phyloP scores from a whole-genome alignment of 129 eudicot genomes.

The Centrapalus pauciflorus region DNA sequence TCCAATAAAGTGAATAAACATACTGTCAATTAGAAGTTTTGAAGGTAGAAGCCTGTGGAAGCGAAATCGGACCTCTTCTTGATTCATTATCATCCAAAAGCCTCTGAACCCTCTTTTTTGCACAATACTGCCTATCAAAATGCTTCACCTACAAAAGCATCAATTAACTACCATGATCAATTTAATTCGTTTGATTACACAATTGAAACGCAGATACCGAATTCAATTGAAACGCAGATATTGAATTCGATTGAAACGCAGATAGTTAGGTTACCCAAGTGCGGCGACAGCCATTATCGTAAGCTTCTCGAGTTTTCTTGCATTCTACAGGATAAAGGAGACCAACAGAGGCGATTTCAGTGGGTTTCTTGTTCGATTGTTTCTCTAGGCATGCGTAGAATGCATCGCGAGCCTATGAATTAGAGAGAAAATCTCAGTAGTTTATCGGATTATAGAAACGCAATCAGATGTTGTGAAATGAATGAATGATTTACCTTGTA shows the following conservation, averaged over 20 bases:
- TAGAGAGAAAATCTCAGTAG: not conserved
- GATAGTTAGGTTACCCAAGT: constrained; percentile 59
- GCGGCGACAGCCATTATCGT: constrained; percentile 62
- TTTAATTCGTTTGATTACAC: not conserved
- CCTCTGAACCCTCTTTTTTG: constrained; percentile 73
- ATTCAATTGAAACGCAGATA: not conserved
- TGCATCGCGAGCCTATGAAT: constrained; percentile 71
- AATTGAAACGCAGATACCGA: not conserved
- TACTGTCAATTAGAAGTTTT: constrained; percentile 34
- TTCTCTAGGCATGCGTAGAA: constrained; percentile 78
- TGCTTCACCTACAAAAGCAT: constrained; percentile 68
- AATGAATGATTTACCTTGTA: constrained; percentile 45
- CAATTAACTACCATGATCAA: not conserved
- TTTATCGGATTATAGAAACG: not conserved
- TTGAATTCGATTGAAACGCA: not conserved
- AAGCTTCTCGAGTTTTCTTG: constrained; percentile 54
- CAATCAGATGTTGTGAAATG: not conserved
- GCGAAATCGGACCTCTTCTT: constrained; percentile 74
- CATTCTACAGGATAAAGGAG: constrained; percentile 77
- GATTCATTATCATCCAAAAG: constrained; percentile 77
- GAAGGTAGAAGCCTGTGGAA: constrained; percentile 52
- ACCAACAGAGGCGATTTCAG: constrained; percentile 88
- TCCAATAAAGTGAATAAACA: not conserved
- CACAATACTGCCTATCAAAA: constrained; percentile 80
- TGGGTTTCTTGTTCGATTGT: constrained; percentile 61